phyloP scores from a whole-genome alignment of 2,329 filamentous ascomycete genomes.

The Didymosphaeria variabile region DNA sequence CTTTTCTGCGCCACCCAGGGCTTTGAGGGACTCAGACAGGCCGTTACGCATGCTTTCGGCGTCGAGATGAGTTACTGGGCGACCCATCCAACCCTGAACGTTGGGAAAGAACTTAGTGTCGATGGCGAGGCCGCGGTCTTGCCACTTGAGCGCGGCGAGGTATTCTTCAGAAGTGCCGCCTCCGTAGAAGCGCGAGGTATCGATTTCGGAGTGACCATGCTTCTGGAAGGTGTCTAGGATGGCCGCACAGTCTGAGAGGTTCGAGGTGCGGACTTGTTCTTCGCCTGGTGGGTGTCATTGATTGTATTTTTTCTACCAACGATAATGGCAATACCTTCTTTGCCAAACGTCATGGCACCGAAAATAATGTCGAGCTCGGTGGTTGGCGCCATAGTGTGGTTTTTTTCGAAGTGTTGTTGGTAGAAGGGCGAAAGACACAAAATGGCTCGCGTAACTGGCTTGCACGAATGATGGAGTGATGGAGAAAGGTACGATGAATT shows the following conservation, averaged over 20 bases:
- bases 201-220: constrained; percentile 46
- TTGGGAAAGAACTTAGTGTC: constrained; percentile 14
- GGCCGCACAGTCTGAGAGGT: constrained; percentile 24
- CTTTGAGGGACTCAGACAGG: constrained; percentile 49
- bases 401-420: neutral
- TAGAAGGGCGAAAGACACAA: no score
- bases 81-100: constrained; percentile 32
- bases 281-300: constrained; percentile 20
- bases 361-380: constrained; percentile 42
- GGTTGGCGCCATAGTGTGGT: constrained; percentile 24
- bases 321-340: constrained; percentile 30
- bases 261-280: constrained; percentile 31
- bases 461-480: neutral
- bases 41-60: constrained; percentile 45
- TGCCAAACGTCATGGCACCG: constrained; percentile 53
- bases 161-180: constrained; percentile 43
- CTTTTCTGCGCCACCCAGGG: constrained; percentile 38
- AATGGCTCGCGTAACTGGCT: no score
- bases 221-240: constrained; percentile 44
- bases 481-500: neutral
- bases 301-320: neutral
- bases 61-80: constrained; percentile 32
- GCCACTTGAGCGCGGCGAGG: constrained; percentile 13
- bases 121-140: constrained; percentile 6
- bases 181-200: constrained; percentile 53